Evolutionary conservation across 495 filamentous ascomycete species (phyloP).

Genomic region (Podospora sp.): DNA sequence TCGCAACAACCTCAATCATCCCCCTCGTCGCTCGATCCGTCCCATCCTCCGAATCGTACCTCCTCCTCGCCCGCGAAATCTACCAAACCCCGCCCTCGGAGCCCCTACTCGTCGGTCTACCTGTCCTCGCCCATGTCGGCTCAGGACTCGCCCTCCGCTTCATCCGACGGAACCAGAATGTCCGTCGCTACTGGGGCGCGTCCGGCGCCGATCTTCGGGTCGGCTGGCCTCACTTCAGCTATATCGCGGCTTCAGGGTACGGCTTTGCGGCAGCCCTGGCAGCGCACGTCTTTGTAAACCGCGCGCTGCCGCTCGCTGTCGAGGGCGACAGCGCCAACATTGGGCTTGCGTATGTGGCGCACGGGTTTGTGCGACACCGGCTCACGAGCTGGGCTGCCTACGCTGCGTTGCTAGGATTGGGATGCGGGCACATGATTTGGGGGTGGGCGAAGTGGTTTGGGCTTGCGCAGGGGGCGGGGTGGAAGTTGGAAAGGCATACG

Average conservation of each 20-base stretch:
- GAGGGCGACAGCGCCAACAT: conserved; percentile 84
- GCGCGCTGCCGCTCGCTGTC: conserved; percentile 67
- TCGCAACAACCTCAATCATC: conserved; percentile 77
- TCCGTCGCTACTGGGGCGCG: conserved; percentile 67
- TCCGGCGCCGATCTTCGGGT: conserved; percentile 31
- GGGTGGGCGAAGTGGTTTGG: conserved; percentile 78
- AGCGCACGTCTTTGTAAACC: conserved; percentile 71
- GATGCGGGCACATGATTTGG: conserved; percentile 79
- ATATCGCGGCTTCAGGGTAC: conserved; percentile 69
- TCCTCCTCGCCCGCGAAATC: conserved; percentile 68
- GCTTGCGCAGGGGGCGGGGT: conserved; percentile 46
- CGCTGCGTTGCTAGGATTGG: conserved; percentile 64
- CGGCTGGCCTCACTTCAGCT: conserved; percentile 70
- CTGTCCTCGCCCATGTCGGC: conserved; percentile 59
- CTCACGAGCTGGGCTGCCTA: conserved; percentile 69
- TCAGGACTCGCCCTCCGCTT: conserved; percentile 77
- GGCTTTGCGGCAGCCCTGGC: conserved; percentile 62
- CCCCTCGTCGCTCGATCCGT: conserved; percentile 62
- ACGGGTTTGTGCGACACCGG: conserved; percentile 75
- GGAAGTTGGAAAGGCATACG: conserved; percentile 28
- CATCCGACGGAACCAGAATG: conserved; percentile 66
- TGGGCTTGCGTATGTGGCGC: conserved; percentile 78
- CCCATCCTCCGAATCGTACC: conserved; percentile 60
- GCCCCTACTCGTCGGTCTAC: conserved; percentile 62
- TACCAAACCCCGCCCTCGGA: conserved; percentile 80